Evolutionary conservation across 495 filamentous ascomycete genomes (phyloP), one percentile per base, ranked within the genome.

Genomic region (Penicillium angulare): DNA sequence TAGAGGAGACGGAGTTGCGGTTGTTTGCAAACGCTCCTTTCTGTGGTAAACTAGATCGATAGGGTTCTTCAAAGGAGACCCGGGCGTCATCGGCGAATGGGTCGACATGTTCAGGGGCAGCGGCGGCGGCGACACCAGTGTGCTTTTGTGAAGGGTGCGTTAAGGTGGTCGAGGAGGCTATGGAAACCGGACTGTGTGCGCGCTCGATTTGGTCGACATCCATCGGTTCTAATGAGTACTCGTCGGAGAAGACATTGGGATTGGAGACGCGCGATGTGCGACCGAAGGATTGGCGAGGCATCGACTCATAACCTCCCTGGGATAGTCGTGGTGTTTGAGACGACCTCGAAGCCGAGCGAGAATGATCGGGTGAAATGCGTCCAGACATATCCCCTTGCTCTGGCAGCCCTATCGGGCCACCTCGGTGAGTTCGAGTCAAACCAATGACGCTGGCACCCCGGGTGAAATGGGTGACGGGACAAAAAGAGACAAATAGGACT

Each of bases 181-280:
- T 60, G 17, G 72, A 73, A 31, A 64, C 66, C 8, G 67, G 63
- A 53, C 65, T 68, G 32, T 62, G 57, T 18, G 64, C 61, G 36
- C 67, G 61, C 26, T 62, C 63, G 32, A 65, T 62, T 36, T 66
- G 61, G 40, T 72, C 68, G 32, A 65, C 48, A 43, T 75, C 63
- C 39, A 75, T 57, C 16, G 71, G 59, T 52, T 79, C 71, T 58
- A 79, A 55, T 3, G 77, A 73, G 56, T 76, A 78, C 40, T 79
- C 77, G 56, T 81, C 78, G 36, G 76, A 74, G 59, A 81, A 81
- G 32, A 78, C 72, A 63, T 78, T 76, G 31, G 74, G 74, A 43
- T 77, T 76, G 24, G 68, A 70, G 43, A 61, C 64, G 47, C 59
- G 68, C 20, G 67, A 72, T 22, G 59, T 67, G 61, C 63, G 71